A percentile compares a stretch with the other conserved stretches of the same genome.
Conservation (phyloP, 371 early-diverging fungal genomes). For the Smittium culicis region DNA sequence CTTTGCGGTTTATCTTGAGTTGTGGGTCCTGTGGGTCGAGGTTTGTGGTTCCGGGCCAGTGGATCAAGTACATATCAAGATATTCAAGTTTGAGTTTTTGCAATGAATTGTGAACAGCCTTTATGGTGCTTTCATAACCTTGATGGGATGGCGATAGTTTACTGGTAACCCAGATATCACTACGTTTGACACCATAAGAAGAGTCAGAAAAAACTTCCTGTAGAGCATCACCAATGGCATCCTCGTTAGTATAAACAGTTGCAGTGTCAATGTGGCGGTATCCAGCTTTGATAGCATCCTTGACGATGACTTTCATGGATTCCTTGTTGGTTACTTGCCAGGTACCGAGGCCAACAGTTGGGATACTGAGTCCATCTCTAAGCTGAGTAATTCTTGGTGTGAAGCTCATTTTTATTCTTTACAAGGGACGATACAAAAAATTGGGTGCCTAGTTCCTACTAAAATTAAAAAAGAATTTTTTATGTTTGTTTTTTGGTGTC, state of each 20-base stretch:
- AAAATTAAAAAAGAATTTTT: no score
- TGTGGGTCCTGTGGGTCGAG: slow-evolving; percentile 21
- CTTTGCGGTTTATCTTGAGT: slow-evolving; percentile 35
- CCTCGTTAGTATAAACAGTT: slow-evolving; percentile 75
- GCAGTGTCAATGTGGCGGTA: slow-evolving; percentile 41
- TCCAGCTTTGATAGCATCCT: slow-evolving; percentile 17
- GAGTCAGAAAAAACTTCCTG: slow-evolving; percentile 40
- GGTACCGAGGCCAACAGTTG: slow-evolving; percentile 36
- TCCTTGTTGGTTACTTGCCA: slow-evolving; percentile 14
- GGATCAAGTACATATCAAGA: slow-evolving; percentile 75
- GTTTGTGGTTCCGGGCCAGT: slow-evolving; percentile 61
- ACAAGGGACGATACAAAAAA: no score
- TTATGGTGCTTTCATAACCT: slow-evolving; percentile 46
- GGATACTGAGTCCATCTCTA: slow-evolving; percentile 38
- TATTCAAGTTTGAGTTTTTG: slow-evolving; percentile 46
- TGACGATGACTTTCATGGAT: not conserved
- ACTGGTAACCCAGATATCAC: slow-evolving; percentile 84
- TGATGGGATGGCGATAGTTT: slow-evolving; percentile 81
- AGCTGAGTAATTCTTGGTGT: not conserved
- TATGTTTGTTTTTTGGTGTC: no score
- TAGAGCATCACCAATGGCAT: slow-evolving; percentile 53
- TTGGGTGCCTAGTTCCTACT: no score
- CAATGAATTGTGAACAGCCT: slow-evolving; percentile 44
- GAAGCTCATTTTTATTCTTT: no score
- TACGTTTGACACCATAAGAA: slow-evolving; percentile 41